A percentile compares a stretch with the other conserved stretches of the same genome.
Evolutionary conservation across 768 basidiomycete genomes (phyloP).

Genomic region (Imleria badia): DNA sequence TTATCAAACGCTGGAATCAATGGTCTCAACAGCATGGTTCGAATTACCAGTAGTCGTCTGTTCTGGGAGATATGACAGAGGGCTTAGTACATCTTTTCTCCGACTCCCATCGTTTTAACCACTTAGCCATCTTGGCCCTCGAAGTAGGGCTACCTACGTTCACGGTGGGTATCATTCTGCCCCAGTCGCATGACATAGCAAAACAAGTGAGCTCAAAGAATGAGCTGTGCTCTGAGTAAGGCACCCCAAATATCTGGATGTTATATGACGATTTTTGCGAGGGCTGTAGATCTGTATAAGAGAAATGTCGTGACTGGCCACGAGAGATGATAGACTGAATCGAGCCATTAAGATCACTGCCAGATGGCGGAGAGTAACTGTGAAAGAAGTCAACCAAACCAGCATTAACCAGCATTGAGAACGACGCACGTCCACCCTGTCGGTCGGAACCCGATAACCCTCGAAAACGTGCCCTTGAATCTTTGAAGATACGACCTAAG

Average conservation of each 20-base stretch:
- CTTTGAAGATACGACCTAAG: conserved; percentile 75
- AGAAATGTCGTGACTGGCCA: conserved; percentile 67
- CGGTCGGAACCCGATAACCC: conserved; percentile 81
- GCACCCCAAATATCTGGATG: conserved; percentile 77
- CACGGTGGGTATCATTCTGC: conserved; percentile 92
- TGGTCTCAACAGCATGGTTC: neutral
- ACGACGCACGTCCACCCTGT: conserved; percentile 91
- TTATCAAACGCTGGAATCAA: no score
- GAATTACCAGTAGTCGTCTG: conserved; percentile 47
- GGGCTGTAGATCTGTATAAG: conserved; percentile 62
- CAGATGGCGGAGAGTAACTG: conserved; percentile 67
- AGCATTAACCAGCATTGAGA: neutral
- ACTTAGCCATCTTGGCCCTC: conserved; percentile 82
- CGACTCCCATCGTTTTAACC: conserved; percentile 87
- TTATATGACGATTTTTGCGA: conserved; percentile 68
- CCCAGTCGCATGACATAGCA: conserved; percentile 83
- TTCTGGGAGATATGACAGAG: conserved; percentile 37
- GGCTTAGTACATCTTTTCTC: conserved; percentile 62
- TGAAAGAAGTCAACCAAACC: conserved; percentile 2
- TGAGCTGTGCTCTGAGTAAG: conserved; percentile 95
- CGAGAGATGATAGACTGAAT: conserved; percentile 68
- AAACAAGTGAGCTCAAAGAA: conserved; percentile 97
- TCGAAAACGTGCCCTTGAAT: conserved; percentile 68
- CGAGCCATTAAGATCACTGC: conserved; percentile 60
- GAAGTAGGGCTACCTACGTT: conserved; percentile 76